A percentile compares a stretch with the other conserved stretches of the same genome.
phyloP scores from a whole-genome alignment of 176 grass and related monocot species.

The Cocos nucifera region DNA sequence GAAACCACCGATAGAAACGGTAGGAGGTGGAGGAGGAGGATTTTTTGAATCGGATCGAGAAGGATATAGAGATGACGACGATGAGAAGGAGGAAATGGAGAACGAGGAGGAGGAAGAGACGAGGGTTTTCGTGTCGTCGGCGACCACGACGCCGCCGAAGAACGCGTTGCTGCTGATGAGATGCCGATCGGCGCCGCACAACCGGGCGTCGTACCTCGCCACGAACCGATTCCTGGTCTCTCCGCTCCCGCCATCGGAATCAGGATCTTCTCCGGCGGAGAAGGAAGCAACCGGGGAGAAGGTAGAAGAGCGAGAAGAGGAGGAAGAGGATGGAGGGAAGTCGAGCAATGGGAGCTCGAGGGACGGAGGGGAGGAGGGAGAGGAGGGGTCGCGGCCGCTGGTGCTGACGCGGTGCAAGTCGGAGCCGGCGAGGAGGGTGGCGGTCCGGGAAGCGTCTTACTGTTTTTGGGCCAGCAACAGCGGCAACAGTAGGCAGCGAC shows the following conservation, averaged over 20 bases:
- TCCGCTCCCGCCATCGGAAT: not conserved
- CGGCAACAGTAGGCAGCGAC: conserved; percentile 29
- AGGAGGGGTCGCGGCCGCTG: conserved; percentile 39
- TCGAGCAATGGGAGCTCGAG: not conserved
- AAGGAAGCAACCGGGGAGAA: not conserved
- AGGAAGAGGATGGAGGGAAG: not conserved
- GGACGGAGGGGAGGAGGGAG: not conserved
- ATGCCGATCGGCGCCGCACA: conserved; percentile 88
- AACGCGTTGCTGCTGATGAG: conserved; percentile 97
- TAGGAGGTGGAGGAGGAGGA: too few species aligned
- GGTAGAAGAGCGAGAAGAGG: conserved; percentile 9
- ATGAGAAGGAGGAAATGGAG: conserved; percentile 1
- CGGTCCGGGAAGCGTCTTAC: conserved; percentile 13
- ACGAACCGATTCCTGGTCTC: conserved; percentile 25
- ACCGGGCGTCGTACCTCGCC: conserved; percentile 52
- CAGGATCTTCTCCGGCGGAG: conserved; percentile 20
- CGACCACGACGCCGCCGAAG: conserved; percentile 66
- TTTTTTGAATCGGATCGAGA: too few species aligned
- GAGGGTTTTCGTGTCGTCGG: conserved; percentile 30
- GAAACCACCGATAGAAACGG: too few species aligned
- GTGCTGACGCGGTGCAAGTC: conserved; percentile 83
- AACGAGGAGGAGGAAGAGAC: conserved; percentile 23
- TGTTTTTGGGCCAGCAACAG: conserved; percentile 76
- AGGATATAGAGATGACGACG: not conserved
- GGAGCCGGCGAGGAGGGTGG: conserved; percentile 67